Base-by-base conservation (phyloP, 2,329 filamentous ascomycete genomes). In the Drechmeria coniospora region DNA sequence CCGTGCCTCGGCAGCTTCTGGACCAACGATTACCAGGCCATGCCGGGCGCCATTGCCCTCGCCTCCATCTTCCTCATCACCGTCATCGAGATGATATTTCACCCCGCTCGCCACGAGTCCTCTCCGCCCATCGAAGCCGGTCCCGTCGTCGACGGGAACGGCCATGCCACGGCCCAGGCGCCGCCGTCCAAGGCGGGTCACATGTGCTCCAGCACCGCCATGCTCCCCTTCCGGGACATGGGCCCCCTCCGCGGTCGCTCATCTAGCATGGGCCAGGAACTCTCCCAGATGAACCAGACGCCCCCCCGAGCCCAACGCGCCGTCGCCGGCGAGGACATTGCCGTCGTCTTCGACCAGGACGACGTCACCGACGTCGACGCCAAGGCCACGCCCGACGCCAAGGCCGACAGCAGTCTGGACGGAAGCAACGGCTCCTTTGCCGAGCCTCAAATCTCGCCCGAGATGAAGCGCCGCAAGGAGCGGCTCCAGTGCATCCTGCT, bases 31-130 rank as follows among this genome's bases (percentile, higher is more conserved):
- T 92, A 87, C 52, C 68, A 65, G 29, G 78, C 81, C 14, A 79
- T 90, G 56, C 74, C 82, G 1, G 82, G 83, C 4, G 66, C 84
- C 28, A 74, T 92, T 32, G 75, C 81, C 26, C 82, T 92, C 70
- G 58, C 73, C 8, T 74, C 78, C 16, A 79, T 83, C 21, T 65
- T 92, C 40, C 61, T 80, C 8, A 83, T 93, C 6, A 79, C 87
- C 8, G 63, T 75, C 8, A 65, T 94, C 34, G 86, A 94, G 51
- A 92, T 74, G 66, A 54, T 66, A 15, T 68, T 74, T 31, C 57
- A 60, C 22, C 60, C 60, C 0, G 50, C 51, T 11, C 47, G 54
- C 11, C 51, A 49, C 27, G 33, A 46, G 9, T 37, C 38, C 1
- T 36, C 45, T 2, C 31, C 36, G 21, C 27, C 27, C 11, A 22